Percentiles rank a stretch among this genome's conserved stretches.
phyloP scores from a whole-genome alignment of 192 early-diverging fungal species.

The Glomus cerebriforme region DNA sequence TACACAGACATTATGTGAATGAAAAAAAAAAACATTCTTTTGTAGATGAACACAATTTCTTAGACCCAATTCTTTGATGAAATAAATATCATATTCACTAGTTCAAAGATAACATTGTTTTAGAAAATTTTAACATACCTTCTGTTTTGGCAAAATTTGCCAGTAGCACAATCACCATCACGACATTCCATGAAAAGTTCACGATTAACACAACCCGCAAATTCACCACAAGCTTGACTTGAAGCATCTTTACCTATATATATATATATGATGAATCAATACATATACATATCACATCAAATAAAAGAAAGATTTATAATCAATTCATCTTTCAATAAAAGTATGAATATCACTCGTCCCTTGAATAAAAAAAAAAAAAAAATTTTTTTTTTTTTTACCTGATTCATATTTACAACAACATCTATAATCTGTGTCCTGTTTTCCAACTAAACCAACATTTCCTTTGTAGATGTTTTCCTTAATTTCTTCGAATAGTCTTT shows the following conservation, averaged over 20 bases:
- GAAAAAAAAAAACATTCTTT: not conserved
- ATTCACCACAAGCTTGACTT: constrained; percentile 84
- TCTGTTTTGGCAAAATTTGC: constrained; percentile 86
- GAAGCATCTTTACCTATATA: constrained; percentile 36
- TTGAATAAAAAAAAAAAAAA: not conserved
- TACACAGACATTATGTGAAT: too few species aligned
- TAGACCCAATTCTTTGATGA: not conserved
- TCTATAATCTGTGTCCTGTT: not conserved
- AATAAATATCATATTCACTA: not conserved
- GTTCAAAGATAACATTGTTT: not conserved
- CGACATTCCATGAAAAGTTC: constrained; percentile 91
- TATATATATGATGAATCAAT: not conserved
- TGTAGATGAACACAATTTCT: not conserved
- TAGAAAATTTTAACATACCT: constrained; percentile 45
- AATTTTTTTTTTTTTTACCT: too few species aligned
- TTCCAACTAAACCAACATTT: not conserved
- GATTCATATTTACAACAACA: constrained; percentile 6
- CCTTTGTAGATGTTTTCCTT: not conserved
- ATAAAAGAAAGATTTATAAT: not conserved
- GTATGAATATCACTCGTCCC: too few species aligned
- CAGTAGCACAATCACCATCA: constrained; percentile 84
- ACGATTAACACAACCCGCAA: constrained; percentile 90
- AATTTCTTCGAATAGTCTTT: constrained; percentile 13
- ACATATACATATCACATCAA: not conserved
- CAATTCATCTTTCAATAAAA: not conserved